Percentiles rank a stretch among this genome's conserved stretches.
These are phyloP conservation scores for Carex cristatella DNA, from an alignment of 176 grass and related monocot species.

Conservation along the genomic window DNA sequence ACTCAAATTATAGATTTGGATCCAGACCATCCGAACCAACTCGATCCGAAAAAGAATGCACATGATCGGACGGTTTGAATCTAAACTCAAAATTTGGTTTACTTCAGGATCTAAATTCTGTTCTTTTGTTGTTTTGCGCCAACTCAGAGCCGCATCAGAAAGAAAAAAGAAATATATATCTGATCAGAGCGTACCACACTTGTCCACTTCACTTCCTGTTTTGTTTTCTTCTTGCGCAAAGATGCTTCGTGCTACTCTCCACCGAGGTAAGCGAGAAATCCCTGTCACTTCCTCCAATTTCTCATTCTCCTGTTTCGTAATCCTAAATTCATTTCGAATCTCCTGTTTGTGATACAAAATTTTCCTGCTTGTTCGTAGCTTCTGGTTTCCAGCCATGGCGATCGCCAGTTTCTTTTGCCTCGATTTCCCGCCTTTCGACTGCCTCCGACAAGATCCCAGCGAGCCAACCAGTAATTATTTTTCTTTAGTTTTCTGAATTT, in stretches of 20 bases:
- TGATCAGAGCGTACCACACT: not conserved
- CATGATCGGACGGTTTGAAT: too few species aligned
- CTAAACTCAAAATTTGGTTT: too few species aligned
- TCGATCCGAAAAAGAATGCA: too few species aligned
- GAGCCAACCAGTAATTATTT: slow-evolving; percentile 19
- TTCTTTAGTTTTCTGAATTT: not conserved
- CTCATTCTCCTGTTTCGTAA: not conserved
- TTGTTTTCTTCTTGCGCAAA: not conserved
- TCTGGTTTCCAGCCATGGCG: slow-evolving; percentile 42
- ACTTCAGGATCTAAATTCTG: not conserved
- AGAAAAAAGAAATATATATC: not conserved
- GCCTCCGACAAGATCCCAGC: slow-evolving; percentile 33
- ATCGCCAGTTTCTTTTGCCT: slow-evolving; percentile 27
- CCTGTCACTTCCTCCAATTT: not conserved
- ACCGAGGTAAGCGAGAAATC: slow-evolving; percentile 21
- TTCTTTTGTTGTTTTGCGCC: not conserved
- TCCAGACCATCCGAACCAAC: too few species aligned
- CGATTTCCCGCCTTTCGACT: slow-evolving; percentile 44
- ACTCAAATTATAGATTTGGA: too few species aligned
- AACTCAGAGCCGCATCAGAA: not conserved
- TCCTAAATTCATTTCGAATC: not conserved
- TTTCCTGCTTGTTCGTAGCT: slow-evolving; percentile 34
- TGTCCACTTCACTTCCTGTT: not conserved
- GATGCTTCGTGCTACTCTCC: slow-evolving; percentile 37
- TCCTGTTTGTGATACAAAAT: not conserved